Evolutionary conservation across 306 rosid species (phyloP).

Genomic region (Styphnolobium japonicum): DNA sequence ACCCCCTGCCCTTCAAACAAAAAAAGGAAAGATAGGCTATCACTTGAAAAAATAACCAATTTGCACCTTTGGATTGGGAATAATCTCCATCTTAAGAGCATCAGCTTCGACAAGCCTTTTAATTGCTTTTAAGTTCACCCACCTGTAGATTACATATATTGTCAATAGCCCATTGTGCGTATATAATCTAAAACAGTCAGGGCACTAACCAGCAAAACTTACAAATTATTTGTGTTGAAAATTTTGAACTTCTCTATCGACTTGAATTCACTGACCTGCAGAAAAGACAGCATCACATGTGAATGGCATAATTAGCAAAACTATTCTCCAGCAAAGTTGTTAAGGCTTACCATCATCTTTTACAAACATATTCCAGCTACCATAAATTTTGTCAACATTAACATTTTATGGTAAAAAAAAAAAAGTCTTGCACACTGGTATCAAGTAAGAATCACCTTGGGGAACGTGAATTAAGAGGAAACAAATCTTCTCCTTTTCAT

Average conservation of each 20-base stretch:
- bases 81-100: constrained; percentile 96
- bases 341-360: constrained; percentile 12
- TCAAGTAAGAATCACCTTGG: too few relatives aligned
- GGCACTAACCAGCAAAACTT: constrained; percentile 33
- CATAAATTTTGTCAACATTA: neutral
- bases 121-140: constrained; percentile 90
- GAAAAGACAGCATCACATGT: constrained; percentile 31
- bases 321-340: neutral
- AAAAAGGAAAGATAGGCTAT: constrained; percentile 10
- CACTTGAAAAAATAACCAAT: constrained; percentile 2
- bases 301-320: constrained; percentile 15
- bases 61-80: constrained; percentile 94
- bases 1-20: neutral
- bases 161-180: constrained; percentile 26
- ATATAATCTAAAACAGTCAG: constrained; percentile 12
- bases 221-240: constrained; percentile 97
- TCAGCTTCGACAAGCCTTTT: constrained; percentile 89
- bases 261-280: constrained; percentile 92
- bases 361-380: constrained; percentile 2
- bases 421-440: too few relatives aligned
- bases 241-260: constrained; percentile 97
- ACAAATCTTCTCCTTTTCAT: too few relatives aligned
- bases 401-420: too few relatives aligned
- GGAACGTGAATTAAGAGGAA: too few relatives aligned
- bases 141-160: constrained; percentile 51